Conservation (phyloP, 1,139 yeast genomes). For the Diutina pseudorugosa region DNA sequence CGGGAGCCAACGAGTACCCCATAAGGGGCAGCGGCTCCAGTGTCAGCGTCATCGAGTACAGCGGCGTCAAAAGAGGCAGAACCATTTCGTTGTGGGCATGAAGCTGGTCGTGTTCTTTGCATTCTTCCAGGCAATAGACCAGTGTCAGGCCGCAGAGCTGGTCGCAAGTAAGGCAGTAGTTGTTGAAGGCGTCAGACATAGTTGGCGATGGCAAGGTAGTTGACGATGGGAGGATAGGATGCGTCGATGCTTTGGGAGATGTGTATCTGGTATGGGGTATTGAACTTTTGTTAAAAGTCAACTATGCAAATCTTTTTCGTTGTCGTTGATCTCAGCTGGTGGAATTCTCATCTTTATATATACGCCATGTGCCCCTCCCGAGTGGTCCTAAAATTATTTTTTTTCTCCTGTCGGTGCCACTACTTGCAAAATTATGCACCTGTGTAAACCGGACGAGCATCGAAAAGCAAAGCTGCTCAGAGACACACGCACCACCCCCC, state of each 20-base stretch:
- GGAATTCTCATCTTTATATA: neutral
- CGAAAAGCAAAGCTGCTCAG: neutral
- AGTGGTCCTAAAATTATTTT: neutral
- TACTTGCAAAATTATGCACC: neutral
- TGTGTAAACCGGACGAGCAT: neutral
- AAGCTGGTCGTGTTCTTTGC: neutral
- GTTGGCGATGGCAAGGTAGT: neutral
- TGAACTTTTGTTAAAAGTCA: neutral
- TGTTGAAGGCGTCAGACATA: conserved; percentile 3
- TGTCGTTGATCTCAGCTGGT: neutral
- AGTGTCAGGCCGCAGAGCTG: neutral
- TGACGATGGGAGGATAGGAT: neutral
- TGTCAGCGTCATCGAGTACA: neutral
- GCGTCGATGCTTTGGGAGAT: neutral
- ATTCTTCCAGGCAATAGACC: conserved; percentile 4
- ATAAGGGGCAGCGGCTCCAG: conserved; percentile 1
- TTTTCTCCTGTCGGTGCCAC: neutral
- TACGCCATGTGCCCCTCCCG: neutral
- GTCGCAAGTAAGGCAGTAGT: conserved; percentile 2
- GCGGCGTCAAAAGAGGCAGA: neutral
- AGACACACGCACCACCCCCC: neutral
- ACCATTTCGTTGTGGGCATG: neutral
- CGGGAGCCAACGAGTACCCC: neutral
- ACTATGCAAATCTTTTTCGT: neutral
- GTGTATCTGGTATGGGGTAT: neutral